Evolutionary conservation across 2,329 filamentous ascomycete genomes (phyloP).

Genomic region (Amauroascus niger): DNA sequence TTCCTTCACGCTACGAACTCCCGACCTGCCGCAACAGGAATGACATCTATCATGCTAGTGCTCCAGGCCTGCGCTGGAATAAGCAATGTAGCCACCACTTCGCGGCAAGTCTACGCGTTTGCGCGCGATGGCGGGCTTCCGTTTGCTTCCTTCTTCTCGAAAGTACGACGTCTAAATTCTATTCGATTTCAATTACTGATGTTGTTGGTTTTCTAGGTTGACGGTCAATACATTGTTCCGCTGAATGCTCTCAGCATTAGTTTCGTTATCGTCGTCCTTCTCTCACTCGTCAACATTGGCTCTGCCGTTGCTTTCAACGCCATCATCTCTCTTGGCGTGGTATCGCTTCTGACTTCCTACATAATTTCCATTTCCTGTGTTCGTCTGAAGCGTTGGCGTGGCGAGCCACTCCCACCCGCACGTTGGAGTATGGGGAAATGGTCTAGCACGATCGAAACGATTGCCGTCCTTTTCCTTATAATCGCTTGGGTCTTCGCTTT

Average conservation of each 20-base stretch:
- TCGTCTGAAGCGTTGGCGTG: constrained; percentile 34
- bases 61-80: constrained; percentile 24
- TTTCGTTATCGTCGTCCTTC: constrained; percentile 26
- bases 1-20: constrained; percentile 42
- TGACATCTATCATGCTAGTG: constrained; percentile 28
- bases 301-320: constrained; percentile 36
- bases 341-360: constrained; percentile 34
- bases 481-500: constrained; percentile 17
- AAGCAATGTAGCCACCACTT: constrained; percentile 28
- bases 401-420: constrained; percentile 35
- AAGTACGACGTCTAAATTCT: neutral
- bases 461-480: constrained; percentile 14
- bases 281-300: constrained; percentile 44
- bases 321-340: constrained; percentile 33
- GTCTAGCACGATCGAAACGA: constrained; percentile 19
- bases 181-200: neutral
- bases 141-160: constrained; percentile 21
- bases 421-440: constrained; percentile 40
- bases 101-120: constrained; percentile 29
- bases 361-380: constrained; percentile 41
- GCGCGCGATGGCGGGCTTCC: constrained; percentile 30
- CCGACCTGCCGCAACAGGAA: constrained; percentile 24
- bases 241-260: constrained; percentile 23
- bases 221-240: constrained; percentile 19
- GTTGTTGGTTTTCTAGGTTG: constrained; percentile 4